Conservation (phyloP, 495 filamentous ascomycete species). For the Recurvomyces mirabilis region DNA sequence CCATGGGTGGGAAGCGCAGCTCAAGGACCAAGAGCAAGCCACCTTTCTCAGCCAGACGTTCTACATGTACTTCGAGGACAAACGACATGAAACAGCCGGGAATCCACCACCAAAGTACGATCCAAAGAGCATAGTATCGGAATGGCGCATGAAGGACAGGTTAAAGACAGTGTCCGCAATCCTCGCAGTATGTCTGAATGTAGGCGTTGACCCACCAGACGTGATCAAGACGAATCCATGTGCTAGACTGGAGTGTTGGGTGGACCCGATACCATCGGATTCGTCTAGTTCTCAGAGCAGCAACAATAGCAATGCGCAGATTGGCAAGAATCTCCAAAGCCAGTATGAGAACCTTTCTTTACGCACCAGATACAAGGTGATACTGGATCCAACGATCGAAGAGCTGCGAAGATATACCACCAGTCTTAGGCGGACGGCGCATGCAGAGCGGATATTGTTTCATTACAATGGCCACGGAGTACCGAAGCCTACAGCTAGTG, state of each 20-base stretch:
- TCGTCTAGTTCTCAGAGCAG: constrained; percentile 32
- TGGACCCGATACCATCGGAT: constrained; percentile 70
- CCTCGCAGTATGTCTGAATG: constrained; percentile 87
- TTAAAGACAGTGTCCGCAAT: constrained; percentile 94
- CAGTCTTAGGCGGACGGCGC: constrained; percentile 77
- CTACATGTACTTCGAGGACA: constrained; percentile 99
- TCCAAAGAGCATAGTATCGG: constrained; percentile 67
- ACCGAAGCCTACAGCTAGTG: constrained; percentile 88
- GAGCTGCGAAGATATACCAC: constrained; percentile 93
- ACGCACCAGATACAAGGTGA: constrained; percentile 90
- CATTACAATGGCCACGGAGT: constrained; percentile 99
- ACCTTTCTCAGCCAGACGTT: constrained; percentile 54
- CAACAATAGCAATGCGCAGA: constrained; percentile 79
- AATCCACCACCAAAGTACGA: constrained; percentile 34
- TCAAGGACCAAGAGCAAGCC: constrained; percentile 47
- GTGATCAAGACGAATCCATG: constrained; percentile 87
- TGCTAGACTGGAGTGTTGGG: constrained; percentile 92
- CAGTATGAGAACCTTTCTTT: constrained; percentile 94
- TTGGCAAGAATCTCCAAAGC: constrained; percentile 85
- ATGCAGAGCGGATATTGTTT: constrained; percentile 87
- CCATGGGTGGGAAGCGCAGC: constrained; percentile 54
- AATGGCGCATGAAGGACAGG: constrained; percentile 95
- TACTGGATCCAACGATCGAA: constrained; percentile 89
- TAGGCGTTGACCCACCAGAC: constrained; percentile 94
- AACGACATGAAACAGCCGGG: constrained; percentile 92